phyloP scores from a whole-genome alignment of 495 filamentous ascomycete species.

The Sabuloglossum arenarium region DNA sequence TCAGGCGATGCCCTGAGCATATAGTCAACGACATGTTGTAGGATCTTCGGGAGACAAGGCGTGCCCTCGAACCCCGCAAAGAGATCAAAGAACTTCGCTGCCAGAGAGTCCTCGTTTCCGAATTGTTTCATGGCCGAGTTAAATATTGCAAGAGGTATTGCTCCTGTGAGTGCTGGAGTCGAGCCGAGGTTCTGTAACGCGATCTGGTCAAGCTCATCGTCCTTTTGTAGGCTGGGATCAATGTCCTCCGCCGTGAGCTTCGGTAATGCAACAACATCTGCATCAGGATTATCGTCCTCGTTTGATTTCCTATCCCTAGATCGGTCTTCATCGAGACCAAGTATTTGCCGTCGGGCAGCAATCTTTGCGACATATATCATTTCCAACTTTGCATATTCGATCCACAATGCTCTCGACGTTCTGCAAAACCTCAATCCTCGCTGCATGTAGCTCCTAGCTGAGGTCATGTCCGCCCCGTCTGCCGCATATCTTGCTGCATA shows the following conservation, averaged over 20 bases:
- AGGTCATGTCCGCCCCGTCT: constrained; percentile 69
- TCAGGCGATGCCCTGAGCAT: constrained; percentile 23
- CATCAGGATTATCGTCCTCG: constrained; percentile 20
- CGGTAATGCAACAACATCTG: constrained; percentile 38
- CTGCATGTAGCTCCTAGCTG: constrained; percentile 71
- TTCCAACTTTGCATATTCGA: constrained; percentile 81
- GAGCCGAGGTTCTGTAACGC: constrained; percentile 42
- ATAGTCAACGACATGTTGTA: constrained; percentile 30
- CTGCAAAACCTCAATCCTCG: constrained; percentile 76
- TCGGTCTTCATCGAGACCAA: constrained; percentile 38
- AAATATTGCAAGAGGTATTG: constrained; percentile 83
- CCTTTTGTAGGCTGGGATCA: constrained; percentile 30
- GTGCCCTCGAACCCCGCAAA: constrained; percentile 44
- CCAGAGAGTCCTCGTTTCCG: constrained; percentile 37
- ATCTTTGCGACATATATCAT: constrained; percentile 78
- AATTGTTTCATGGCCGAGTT: constrained; percentile 69
- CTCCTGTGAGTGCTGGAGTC: constrained; percentile 69
- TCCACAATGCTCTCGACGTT: constrained; percentile 47
- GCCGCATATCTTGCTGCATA: constrained; percentile 59
- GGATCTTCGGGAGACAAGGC: constrained; percentile 42
- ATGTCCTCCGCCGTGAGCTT: constrained; percentile 43
- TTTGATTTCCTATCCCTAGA: constrained; percentile 22
- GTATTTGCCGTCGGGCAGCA: constrained; percentile 41
- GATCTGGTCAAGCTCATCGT: constrained; percentile 25
- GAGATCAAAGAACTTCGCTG: constrained; percentile 59